Percentiles rank a stretch among this genome's conserved stretches.
Conservation (phyloP, 345 rosid genomes). For the Syzygium oleosum region DNA sequence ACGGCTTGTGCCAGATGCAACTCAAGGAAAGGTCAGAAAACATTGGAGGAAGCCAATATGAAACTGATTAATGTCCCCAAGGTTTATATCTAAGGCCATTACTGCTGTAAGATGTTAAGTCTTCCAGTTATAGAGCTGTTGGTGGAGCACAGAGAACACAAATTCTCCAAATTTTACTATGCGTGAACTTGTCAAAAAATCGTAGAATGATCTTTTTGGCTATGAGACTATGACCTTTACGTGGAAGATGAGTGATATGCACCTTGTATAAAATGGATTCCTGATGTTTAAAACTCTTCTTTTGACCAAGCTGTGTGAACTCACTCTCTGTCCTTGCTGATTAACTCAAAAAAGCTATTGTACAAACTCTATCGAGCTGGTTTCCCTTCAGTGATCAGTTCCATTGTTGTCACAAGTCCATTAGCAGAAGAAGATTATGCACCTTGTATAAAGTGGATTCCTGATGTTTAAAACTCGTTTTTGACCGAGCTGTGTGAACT, state of each 20-base stretch:
- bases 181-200: neutral
- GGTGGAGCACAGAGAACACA: neutral
- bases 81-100: conserved; percentile 26
- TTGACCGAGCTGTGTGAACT: neutral
- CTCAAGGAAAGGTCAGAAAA: conserved; percentile 72
- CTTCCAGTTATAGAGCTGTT: neutral
- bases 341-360: neutral
- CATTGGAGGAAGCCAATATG: conserved; percentile 74
- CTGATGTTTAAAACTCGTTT: neutral
- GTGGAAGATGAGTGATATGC: neutral
- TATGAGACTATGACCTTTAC: neutral
- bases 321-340: neutral
- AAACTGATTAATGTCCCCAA: conserved; percentile 57
- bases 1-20: conserved; percentile 82
- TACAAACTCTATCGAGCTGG: neutral
- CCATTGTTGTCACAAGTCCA: neutral
- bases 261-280: neutral
- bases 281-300: neutral
- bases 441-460: neutral
- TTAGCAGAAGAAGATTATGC: neutral
- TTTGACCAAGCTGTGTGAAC: neutral
- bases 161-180: neutral
- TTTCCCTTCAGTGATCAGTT: neutral
- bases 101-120: neutral
- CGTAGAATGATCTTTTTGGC: neutral